Conservation (phyloP, 805 yeast genomes). For the Saturnispora halmiae region DNA sequence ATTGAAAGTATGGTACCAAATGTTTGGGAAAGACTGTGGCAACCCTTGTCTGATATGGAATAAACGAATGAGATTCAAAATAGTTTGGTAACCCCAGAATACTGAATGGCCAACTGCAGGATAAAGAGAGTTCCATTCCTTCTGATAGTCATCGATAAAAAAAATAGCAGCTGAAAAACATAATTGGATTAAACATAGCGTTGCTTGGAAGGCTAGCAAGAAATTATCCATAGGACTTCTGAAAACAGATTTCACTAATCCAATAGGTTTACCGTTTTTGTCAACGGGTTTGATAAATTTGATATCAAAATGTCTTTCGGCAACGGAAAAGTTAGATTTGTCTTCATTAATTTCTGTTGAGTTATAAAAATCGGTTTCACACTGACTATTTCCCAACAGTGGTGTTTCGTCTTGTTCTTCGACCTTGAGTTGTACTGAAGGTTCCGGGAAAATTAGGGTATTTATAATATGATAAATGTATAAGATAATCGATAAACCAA, state of each 20-base stretch:
- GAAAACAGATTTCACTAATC: conserved; percentile 37
- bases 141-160: conserved; percentile 23
- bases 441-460: not conserved
- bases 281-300: conserved; percentile 43
- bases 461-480: conserved; percentile 5
- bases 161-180: conserved; percentile 30
- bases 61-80: conserved; percentile 34
- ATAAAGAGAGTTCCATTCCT: conserved; percentile 28
- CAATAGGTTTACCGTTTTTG: conserved; percentile 56
- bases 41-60: conserved; percentile 28
- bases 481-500: conserved; percentile 26
- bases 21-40: conserved; percentile 36
- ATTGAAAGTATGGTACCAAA: conserved; percentile 55
- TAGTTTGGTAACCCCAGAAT: conserved; percentile 39
- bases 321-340: conserved; percentile 15
- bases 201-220: conserved; percentile 40
- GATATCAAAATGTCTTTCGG: conserved; percentile 57
- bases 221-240: conserved; percentile 46
- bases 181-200: conserved; percentile 32
- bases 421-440: conserved; percentile 1
- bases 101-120: conserved; percentile 21
- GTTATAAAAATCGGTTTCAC: not conserved
- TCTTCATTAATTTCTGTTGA: not conserved
- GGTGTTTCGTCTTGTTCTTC: not conserved
- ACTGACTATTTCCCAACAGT: not conserved